Evolutionary conservation across 73 alveolate species (phyloP), one percentile per base, ranked within the genome.

Genomic region (Breviolum minutum): DNA sequence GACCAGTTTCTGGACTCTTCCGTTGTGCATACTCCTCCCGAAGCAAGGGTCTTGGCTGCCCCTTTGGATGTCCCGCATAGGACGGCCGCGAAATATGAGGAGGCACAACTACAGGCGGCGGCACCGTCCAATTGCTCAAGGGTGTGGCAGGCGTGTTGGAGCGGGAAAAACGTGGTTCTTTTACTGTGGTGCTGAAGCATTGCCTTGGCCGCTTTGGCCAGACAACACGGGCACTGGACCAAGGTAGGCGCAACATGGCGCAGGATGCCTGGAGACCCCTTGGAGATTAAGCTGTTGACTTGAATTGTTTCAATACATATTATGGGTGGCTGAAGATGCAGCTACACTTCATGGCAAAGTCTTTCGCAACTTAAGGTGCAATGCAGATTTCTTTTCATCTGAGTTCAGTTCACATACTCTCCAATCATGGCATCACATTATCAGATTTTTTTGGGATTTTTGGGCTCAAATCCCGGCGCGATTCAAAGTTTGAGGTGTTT

Each of bases 71-170:
- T 11, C 30, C 94, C 61, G 99, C 99, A 32, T 94, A 94, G 92
- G 99, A 94, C 30, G 99, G 99, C 71, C 99, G 94, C 26, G 94
- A 86, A 48, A 94, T 94, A 63, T 94, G 99, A 13, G 27, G 68
- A 70, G 99, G 99, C 93, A 94, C 99, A 62, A n/a, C 71, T 74
- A 94, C 94, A 27, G 94, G 70, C 13, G 99, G 99, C 10, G 99
- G 99, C 82, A 94, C 99, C 68, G 73, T 81, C 69, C 63, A 92
- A 63, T 32, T 22, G 81, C 91, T 74, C 88, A 74, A 40, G 68
- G 98, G 91, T 40, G 60, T 62, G 40, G 98, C 98, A 22, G 90
- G 90, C 66, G 91, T 61, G 98, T 92, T 92, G 69, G 64, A 79
- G 90, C 98, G 86, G 26, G 48, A 2, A 7, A 30, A 8, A 40